These are phyloP conservation scores for Sporothrix dimorphospora DNA, from an alignment of 2,329 filamentous ascomycete genomes.

Conservation along the genomic window DNA sequence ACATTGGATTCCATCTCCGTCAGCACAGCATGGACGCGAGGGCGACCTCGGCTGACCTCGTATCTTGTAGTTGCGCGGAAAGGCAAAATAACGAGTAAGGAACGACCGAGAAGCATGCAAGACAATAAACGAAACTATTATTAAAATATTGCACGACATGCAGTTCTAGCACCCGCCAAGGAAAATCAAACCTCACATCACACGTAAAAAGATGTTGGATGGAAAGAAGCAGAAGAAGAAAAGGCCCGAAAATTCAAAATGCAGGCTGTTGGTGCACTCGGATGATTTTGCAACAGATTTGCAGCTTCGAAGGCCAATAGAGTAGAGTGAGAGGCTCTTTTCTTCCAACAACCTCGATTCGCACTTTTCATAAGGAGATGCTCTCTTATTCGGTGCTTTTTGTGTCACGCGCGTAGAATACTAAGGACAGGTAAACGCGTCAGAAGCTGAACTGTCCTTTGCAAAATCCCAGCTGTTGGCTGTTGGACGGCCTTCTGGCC, in stretches of 20 bases:
- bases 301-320: background rate
- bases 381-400: no score
- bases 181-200: background rate
- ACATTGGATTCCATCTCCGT: background rate
- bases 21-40: background rate
- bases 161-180: background rate
- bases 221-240: background rate
- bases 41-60: background rate
- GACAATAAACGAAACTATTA: background rate
- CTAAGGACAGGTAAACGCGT: no score
- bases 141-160: constrained; percentile 3
- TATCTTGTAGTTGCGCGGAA: background rate
- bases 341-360: background rate
- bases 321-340: background rate
- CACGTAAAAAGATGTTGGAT: background rate
- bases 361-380: no score
- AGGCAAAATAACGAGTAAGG: background rate
- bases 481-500: background rate
- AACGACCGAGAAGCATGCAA: constrained; percentile 3
- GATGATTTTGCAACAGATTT: background rate
- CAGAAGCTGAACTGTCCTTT: background rate
- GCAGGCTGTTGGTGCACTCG: background rate
- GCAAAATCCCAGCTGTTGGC: background rate
- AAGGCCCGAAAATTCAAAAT: background rate
- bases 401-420: no score